Conservation (phyloP, 345 rosid species). For the Eucalyptus grandis region DNA sequence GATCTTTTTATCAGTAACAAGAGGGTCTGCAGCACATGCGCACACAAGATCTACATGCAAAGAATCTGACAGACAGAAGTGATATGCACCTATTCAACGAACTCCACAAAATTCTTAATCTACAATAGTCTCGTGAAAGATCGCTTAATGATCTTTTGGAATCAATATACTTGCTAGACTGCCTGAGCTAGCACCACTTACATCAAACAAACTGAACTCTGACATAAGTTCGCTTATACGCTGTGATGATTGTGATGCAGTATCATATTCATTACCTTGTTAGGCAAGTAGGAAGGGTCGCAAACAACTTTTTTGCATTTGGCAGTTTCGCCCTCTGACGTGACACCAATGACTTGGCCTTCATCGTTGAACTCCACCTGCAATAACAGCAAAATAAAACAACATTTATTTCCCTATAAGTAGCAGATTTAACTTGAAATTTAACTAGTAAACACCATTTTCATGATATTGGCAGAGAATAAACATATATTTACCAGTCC, state of each 20-base stretch:
- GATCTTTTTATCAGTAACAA: neutral
- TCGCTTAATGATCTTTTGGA: neutral
- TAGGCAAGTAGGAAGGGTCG: conserved; percentile 83
- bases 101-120: neutral
- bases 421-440: neutral
- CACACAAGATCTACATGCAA: neutral
- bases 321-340: conserved; percentile 99
- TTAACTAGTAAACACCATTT: neutral
- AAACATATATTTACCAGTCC: neutral
- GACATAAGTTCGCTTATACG: neutral
- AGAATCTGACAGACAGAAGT: neutral
- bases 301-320: conserved; percentile 94
- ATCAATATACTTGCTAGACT: neutral
- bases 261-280: conserved; percentile 40
- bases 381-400: neutral
- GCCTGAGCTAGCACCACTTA: neutral
- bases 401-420: neutral
- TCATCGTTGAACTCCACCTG: conserved; percentile 89
- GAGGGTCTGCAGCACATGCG: neutral
- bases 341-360: conserved; percentile 82
- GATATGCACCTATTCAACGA: neutral
- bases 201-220: neutral
- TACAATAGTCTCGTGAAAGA: neutral
- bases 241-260: neutral
- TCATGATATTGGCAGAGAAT: neutral